Base-by-base conservation (phyloP, 2,329 filamentous ascomycete species). In the Arthrobotrys sphaeroides region DNA sequence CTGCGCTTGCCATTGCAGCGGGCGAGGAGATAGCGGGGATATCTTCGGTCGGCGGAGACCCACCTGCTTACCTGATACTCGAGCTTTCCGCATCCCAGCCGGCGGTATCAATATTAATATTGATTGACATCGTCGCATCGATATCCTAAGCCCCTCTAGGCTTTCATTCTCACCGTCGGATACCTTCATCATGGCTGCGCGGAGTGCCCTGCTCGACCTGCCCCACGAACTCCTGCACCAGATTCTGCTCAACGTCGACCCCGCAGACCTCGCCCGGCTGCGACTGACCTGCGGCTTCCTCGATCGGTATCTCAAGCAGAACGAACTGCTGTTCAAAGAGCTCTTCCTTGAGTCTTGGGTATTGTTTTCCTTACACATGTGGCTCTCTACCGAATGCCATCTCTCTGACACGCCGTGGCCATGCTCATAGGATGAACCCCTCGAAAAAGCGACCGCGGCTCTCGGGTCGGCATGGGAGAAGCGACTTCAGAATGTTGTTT, bases 191-290 rank as follows among this genome's bases (percentile, higher is more conserved):
- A 64, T 62, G 55, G 20, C 45, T 5, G 13, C 36, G 7, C 18
- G 6, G n/a, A 13, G 33, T 24, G 18, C 40, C 16, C 26, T 68
- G 12, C 55, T 74, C n/a, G 38, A 49, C 31, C 85, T 90, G 20
- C 88, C 89, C 6, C 84, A 86, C 5, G 90, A 92, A 83, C 85
- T 91, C 43, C 80, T 91, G 24, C 87, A 90, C 79, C 83, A 86
- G 79, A 87, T 91, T 77, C 83, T 92, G 77, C 82, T 81, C 69
- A 84, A 85, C 77, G 84, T 90, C 38, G 82, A 86, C 26, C 87
- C 88, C 0, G 81, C 82, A 42, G 89, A 91, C 77, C 82, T 92
- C 6, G 83, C 84, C 0, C 80, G 82, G 5, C 80, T 91, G 47
- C 84, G 85, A 38, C 82, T 81, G 72, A 85, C 86, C 51, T 90